Base-by-base conservation (phyloP, 148 eudicot species). In the Silene uniflora region DNA sequence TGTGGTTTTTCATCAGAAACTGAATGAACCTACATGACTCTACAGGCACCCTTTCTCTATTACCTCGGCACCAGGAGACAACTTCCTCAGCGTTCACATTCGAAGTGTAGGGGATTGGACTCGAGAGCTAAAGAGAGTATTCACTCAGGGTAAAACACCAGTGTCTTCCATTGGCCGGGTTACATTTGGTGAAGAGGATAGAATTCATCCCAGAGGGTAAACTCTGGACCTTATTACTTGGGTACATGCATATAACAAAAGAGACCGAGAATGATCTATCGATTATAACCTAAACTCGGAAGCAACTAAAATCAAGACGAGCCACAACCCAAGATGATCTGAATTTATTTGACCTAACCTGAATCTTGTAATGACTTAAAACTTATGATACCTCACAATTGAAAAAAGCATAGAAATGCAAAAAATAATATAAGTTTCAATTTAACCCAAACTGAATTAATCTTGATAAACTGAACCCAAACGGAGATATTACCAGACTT, bases 41-140 rank as follows among this genome's bases (percentile, higher is more conserved):
- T 79, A 21, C 80, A 95, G 99, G 99, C 99, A 95, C 81, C 99
- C 99, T 17, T 95, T 95, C 85, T 95, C 99, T 55, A 89, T 95
- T 67, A 95, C 97, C 69, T 95, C 99, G 21, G 93, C 99, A 69
- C 98, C 99, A 73, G 97, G 94, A 55, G 98, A 96, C 71, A 77
- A 88, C 84, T 83, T 86, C 86, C 83, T 96, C 22, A 96, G 99
- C 35, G 91, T 96, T 79, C 98, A 96, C 80, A 86, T 96, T 73
- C 91, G 92, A 66, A 81, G 84, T n/a, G 91, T 88, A 58, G 99
- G 99, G 61, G 98, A 92, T 73, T 96, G 99, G 99, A 96, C 99
- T 32, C 80, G 76, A 76, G 98, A 96, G 74, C 94, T 96, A 22
- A 86, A 78, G 84, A 78, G 76, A 71, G 94, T 91, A 10, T 87